phyloP scores from a whole-genome alignment of 768 basidiomycete genomes.

The Coprinopsis strossmayeri region DNA sequence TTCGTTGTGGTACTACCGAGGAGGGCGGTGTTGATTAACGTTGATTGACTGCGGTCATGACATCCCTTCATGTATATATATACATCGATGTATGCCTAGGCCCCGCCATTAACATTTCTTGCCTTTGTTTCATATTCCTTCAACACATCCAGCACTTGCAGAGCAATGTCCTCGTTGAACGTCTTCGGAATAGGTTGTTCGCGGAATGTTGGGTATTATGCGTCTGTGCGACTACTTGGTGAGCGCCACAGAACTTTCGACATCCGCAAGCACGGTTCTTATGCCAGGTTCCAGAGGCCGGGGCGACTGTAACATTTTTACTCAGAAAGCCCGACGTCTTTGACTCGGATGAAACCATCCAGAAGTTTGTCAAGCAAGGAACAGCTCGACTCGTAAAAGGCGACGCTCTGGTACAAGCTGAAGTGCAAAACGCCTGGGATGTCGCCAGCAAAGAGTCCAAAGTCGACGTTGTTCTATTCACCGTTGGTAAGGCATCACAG shows the following conservation, averaged over 20 bases:
- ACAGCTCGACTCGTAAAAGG: constrained; percentile 52
- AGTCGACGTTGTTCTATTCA: constrained; percentile 54
- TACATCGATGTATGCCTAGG: no score
- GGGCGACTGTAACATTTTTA: constrained; percentile 58
- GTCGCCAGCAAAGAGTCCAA: constrained; percentile 28
- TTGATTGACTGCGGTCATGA: no score
- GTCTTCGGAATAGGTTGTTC: constrained; percentile 47
- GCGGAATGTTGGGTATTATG: constrained; percentile 47
- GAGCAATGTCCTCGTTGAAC: constrained; percentile 22
- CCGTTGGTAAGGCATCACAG: constrained; percentile 30
- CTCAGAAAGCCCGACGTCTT: constrained; percentile 48
- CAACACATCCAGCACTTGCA: no score
- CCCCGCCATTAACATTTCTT: no score
- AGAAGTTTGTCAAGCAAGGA: constrained; percentile 41
- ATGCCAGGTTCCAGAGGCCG: constrained; percentile 33
- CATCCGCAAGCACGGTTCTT: background rate
- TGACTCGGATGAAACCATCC: constrained; percentile 46
- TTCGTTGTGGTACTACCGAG: no score
- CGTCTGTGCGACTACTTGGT: constrained; percentile 44
- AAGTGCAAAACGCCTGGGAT: constrained; percentile 48
- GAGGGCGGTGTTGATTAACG: no score
- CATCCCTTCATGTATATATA: no score
- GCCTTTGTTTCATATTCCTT: no score
- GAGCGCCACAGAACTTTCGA: constrained; percentile 11
- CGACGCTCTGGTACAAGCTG: constrained; percentile 48